phyloP scores from a whole-genome alignment of 306 rosid species.

The Citrullus mucosospermus region DNA sequence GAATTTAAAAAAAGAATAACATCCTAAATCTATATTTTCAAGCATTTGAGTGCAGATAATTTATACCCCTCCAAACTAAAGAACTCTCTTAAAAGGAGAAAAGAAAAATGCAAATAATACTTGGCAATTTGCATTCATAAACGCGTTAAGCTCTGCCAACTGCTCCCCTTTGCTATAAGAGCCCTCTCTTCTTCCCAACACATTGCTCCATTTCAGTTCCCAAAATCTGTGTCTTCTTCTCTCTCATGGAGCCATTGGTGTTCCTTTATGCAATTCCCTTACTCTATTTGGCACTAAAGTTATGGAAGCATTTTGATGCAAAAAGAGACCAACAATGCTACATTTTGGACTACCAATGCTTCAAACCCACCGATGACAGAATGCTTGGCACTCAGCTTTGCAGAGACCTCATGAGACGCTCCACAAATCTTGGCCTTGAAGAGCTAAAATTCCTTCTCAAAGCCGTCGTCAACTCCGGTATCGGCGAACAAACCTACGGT shows the following conservation, averaged over 20 bases:
- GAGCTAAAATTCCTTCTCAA: constrained; percentile 75
- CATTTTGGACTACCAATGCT: constrained; percentile 58
- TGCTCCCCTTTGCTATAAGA: not conserved
- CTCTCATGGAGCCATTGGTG: constrained; percentile 43
- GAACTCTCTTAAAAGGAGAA: not conserved
- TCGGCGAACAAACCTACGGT: constrained; percentile 83
- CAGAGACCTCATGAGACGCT: constrained; percentile 37
- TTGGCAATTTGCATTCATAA: not conserved
- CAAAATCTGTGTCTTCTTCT: not conserved
- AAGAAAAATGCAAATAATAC: not conserved
- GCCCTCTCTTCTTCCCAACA: not conserved
- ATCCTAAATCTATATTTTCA: not conserved
- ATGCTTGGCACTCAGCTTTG: constrained; percentile 47
- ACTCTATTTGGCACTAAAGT: constrained; percentile 26
- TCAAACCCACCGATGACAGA: constrained; percentile 61
- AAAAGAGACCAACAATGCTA: constrained; percentile 52
- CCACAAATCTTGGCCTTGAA: constrained; percentile 35
- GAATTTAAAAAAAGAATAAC: too few species aligned
- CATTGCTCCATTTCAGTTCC: not conserved
- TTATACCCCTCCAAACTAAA: not conserved
- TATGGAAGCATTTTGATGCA: constrained; percentile 40
- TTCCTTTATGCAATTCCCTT: constrained; percentile 19
- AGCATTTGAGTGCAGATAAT: not conserved
- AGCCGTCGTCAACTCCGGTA: constrained; percentile 80
- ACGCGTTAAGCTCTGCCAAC: not conserved